Conservation (phyloP, 371 early-diverging fungal species). For the Furculomyces boomerangus region DNA sequence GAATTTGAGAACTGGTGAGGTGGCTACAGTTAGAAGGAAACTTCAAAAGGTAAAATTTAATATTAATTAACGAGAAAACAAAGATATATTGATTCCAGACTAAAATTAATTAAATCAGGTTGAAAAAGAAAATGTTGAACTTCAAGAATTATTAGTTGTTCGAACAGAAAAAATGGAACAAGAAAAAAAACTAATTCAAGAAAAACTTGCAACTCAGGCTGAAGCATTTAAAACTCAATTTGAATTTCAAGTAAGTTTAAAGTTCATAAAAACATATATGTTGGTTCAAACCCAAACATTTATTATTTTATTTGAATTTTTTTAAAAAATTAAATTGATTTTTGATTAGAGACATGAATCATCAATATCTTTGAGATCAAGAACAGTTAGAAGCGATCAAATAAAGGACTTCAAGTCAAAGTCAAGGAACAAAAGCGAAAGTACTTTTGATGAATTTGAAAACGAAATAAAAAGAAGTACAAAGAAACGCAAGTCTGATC, state of each 20-base stretch:
- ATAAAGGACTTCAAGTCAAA: no score
- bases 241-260: constrained; percentile 4
- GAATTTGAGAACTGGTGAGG: neutral
- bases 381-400: no score
- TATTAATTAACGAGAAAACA: neutral
- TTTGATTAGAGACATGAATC: no score
- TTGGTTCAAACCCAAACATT: no score
- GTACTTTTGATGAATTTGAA: no score
- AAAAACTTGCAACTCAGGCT: neutral
- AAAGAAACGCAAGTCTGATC: no score
- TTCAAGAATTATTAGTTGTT: neutral
- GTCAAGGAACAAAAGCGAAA: no score
- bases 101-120: neutral
- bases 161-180: neutral
- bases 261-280: no score
- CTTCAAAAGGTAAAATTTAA: neutral
- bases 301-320: no score
- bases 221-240: neutral
- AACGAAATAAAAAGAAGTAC: no score
- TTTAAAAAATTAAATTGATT: no score
- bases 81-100: neutral
- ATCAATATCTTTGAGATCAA: no score
- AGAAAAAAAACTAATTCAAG: neutral
- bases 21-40: constrained; percentile 1
- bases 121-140: neutral